Evolutionary conservation across 345 rosid species (phyloP).

Genomic region (Salix viminalis): DNA sequence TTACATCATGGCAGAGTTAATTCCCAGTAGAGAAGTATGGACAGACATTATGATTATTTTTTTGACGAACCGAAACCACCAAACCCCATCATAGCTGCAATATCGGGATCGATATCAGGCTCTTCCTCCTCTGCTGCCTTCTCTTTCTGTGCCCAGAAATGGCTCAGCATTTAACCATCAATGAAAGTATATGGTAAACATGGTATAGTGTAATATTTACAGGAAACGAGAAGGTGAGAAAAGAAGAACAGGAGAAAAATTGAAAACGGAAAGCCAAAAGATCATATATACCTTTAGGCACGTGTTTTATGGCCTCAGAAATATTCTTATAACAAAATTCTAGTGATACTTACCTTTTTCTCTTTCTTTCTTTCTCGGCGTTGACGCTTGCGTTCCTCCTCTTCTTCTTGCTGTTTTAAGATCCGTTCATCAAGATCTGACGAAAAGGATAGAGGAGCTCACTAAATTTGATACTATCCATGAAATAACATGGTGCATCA

Average conservation of each 20-base stretch:
- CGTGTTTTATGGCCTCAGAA: not conserved
- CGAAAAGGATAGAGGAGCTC: not conserved
- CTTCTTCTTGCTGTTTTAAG: slow-evolving; percentile 81
- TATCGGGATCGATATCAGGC: slow-evolving; percentile 80
- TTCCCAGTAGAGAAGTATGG: not conserved
- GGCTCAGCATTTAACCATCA: not conserved
- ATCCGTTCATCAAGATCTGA: slow-evolving; percentile 89
- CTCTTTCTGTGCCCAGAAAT: slow-evolving; percentile 55
- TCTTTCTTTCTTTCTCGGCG: slow-evolving; percentile 90
- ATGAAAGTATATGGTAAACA: not conserved
- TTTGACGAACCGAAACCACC: slow-evolving; percentile 88
- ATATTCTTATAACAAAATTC: not conserved
- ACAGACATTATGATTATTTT: slow-evolving; percentile 30
- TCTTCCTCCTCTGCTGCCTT: slow-evolving; percentile 67
- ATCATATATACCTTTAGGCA: not conserved
- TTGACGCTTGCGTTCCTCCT: slow-evolving; percentile 75
- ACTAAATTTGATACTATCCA: not conserved
- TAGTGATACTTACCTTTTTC: slow-evolving; percentile 60
- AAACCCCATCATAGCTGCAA: slow-evolving; percentile 96
- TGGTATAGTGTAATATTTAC: not conserved
- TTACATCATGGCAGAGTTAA: not conserved
- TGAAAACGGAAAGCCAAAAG: not conserved
- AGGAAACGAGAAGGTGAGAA: not conserved
- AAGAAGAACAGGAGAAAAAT: not conserved
- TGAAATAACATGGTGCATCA: not conserved